These are phyloP conservation scores for Silene vulgaris DNA, from an alignment of 179 eudicot genomes.

Conservation along the genomic window DNA sequence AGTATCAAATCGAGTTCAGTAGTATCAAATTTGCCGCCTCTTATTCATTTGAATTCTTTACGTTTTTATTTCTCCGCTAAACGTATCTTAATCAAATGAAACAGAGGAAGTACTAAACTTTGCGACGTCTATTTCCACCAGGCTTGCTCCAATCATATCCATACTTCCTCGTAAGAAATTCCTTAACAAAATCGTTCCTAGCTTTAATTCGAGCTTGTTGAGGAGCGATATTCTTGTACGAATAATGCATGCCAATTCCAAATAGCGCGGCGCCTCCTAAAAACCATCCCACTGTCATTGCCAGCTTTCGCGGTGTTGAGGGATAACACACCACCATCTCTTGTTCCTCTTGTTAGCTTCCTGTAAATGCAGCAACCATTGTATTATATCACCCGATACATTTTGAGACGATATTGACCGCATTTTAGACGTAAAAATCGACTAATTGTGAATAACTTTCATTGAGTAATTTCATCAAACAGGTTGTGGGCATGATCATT, in stretches of 20 bases:
- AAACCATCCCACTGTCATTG: slow-evolving; percentile 48
- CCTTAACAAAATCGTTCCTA: slow-evolving; percentile 61
- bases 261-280: slow-evolving; percentile 51
- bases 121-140: not conserved
- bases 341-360: not conserved
- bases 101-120: not conserved
- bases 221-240: slow-evolving; percentile 66
- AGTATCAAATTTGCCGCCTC: no score
- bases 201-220: slow-evolving; percentile 85
- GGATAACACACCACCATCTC: slow-evolving; percentile 66
- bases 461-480: not conserved
- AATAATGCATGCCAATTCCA: slow-evolving; percentile 54
- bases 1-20: no score
- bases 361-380: not conserved
- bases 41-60: no score
- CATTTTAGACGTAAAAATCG: no score
- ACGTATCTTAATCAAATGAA: no score
- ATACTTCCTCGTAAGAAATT: slow-evolving; percentile 46
- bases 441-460: not conserved
- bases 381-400: not conserved
- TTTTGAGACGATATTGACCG: no score
- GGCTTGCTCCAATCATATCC: slow-evolving; percentile 39
- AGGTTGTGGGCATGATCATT: not conserved
- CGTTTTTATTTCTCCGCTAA: no score
- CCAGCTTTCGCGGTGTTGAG: slow-evolving; percentile 63